Conservation (phyloP, 176 grass and related monocot species). For the Musa troglodytarum region DNA sequence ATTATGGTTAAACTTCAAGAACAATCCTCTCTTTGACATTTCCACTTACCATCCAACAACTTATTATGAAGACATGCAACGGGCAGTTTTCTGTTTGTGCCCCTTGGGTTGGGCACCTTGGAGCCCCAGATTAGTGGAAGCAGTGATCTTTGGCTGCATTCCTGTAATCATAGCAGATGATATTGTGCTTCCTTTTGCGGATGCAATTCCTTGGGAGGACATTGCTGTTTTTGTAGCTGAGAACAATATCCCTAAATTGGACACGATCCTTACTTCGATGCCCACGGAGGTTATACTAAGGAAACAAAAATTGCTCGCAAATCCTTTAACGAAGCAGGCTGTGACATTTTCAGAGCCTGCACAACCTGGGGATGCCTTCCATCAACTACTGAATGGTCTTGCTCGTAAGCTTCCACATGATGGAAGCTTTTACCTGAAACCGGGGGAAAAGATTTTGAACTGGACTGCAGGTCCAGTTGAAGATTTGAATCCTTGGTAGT, state of each 20-base stretch:
- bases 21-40: constrained; percentile 13
- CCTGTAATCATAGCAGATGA: constrained; percentile 9
- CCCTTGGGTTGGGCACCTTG: constrained; percentile 13
- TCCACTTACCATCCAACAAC: constrained; percentile 1
- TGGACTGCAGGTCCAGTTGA: not conserved
- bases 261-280: not conserved
- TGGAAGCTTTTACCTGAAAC: not conserved
- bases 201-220: constrained; percentile 14
- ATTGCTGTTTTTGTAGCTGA: constrained; percentile 13
- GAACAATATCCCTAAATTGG: constrained; percentile 6
- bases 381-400: constrained; percentile 13
- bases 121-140: constrained; percentile 13
- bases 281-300: not conserved
- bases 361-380: constrained; percentile 7
- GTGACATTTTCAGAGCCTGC: not conserved
- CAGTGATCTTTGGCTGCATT: constrained; percentile 16
- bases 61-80: constrained; percentile 16
- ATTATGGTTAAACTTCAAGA: constrained; percentile 9
- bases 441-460: constrained; percentile 7
- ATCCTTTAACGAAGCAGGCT: constrained; percentile 9
- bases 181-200: constrained; percentile 7
- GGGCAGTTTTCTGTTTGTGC: constrained; percentile 10
- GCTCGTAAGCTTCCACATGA: constrained; percentile 12
- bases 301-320: constrained; percentile 4
- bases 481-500: constrained; percentile 3